These are phyloP conservation scores for Tephrocybe sp. DNA, from an alignment of 768 basidiomycete species.

Conservation along the genomic window DNA sequence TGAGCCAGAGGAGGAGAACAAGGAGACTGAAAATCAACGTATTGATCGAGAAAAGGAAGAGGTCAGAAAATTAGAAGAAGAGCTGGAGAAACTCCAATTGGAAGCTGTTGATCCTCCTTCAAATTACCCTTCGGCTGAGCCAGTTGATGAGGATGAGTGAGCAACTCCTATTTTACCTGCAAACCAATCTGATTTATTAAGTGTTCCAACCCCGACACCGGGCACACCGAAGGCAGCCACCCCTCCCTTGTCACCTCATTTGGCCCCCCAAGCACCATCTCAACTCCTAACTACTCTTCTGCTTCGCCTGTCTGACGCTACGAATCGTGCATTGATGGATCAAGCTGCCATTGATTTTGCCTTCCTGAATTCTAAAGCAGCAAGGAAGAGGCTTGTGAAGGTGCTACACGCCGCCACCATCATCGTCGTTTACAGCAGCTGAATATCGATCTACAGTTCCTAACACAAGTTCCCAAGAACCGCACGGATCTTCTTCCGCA, in stretches of 20 bases:
- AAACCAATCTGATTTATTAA: slow-evolving; percentile 25
- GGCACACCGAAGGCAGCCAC: slow-evolving; percentile 63
- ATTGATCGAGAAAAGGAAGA: slow-evolving; percentile 65
- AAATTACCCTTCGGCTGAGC: slow-evolving; percentile 17
- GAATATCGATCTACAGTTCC: slow-evolving; percentile 52
- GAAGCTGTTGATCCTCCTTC: slow-evolving; percentile 11
- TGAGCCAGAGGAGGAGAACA: slow-evolving; percentile 43
- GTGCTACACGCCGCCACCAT: slow-evolving; percentile 36
- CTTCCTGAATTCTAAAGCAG: slow-evolving; percentile 95
- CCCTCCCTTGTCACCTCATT: slow-evolving; percentile 64
- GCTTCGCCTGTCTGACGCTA: slow-evolving; percentile 91
- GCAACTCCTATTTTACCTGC: slow-evolving; percentile 10
- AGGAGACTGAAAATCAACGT: slow-evolving; percentile 51
- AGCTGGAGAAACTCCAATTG: slow-evolving; percentile 64
- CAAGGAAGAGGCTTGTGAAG: slow-evolving; percentile 87
- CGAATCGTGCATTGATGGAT: slow-evolving; percentile 85
- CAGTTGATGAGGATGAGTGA: slow-evolving; percentile 43
- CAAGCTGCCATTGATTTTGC: slow-evolving; percentile 96
- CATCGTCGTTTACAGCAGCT: slow-evolving; percentile 2
- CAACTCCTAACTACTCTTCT: slow-evolving; percentile 91
- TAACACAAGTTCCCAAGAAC: slow-evolving; percentile 82
- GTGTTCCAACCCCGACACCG: slow-evolving; percentile 62
- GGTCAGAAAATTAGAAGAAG: slow-evolving; percentile 73
- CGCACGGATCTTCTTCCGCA: slow-evolving; percentile 91
- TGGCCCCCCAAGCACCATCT: slow-evolving; percentile 88